Evolutionary conservation across 805 yeast species (phyloP), one percentile per base, ranked within the genome.

Genomic region (Candida pini): DNA sequence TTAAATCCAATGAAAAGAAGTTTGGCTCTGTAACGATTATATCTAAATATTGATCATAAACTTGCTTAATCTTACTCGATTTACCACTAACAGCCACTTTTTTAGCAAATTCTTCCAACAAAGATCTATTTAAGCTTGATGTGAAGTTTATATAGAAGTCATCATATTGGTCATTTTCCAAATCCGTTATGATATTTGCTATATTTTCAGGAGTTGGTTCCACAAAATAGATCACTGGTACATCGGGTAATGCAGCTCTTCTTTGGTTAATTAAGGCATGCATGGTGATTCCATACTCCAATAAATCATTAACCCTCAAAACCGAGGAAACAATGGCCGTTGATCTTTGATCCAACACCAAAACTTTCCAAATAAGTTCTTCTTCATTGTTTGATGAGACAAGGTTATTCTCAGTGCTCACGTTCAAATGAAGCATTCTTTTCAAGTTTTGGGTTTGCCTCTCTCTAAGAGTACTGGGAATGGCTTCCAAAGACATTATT

Each of bases 11-110:
- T 10, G 90, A 80, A 56, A 89, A 92, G 26, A 92, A 65, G 51
- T 86, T 83, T 16, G 96, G 95, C 56, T 92, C 99, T 2, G 96
- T 83, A 16, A 90, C 97, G 8, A 87, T 68, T 54, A 86, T 92
- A 60, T 90, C 89, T 43, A 90, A 66, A 60, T 89, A 92, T 60
- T 92, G 98, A 59, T 92, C 99, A 60, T 68, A 92, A 5, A 92
- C 95, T 58, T 90, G 97, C 44, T 81, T 74, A 37, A 92, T 81
- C 48, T 75, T 76, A 40, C 66, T 68, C 2, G 90, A 71, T 19
- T 35, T 28, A 7, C 19, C 88, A 12, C 77, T 67, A 31, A 75
- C 47, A 0, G 95, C 82, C 18, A 87, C 90, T 33, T 79, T 70
- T 45, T 81, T 80, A 15, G 97, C 97, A 54, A 92, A 78, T 28